Evolutionary conservation across 106 monocot species (phyloP), one percentile per base, ranked within the genome.

Genomic region (Dioscorea zingiberensis): DNA sequence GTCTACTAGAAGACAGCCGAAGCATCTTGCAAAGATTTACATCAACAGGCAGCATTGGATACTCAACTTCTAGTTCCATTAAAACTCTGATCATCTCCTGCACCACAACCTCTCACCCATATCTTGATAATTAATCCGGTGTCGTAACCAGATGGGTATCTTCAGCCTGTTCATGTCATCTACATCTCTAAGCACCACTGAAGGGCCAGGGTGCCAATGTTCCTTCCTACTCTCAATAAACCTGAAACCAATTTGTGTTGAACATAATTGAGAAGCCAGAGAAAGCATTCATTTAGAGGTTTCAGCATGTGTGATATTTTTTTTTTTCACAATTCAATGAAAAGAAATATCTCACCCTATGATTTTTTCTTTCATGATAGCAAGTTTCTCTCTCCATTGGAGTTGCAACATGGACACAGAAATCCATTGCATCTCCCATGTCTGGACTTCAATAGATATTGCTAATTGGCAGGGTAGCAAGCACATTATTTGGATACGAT

Each of bases 401-500:
- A 76, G 91, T 95, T 13, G 87, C 80, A 63, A 87, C 78, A 60
- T 87, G 87, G 73, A 91, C 67, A 71, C 77, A 84, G 64, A 95
- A 95, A 64, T 95, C 91, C 29, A 95, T 81, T 10, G 81, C 45
- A 22, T 95, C 94, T 15, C 83, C 83, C 94, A 91, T 91, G 73
- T 95, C 94, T 29, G 91, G 87, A 64, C 94, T 95, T 55, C 94
- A 60, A 48, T 88, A 95, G 54, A 44, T 81, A 55, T 95, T 95
- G 60, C 76, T 66, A n/a, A 95, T 95, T 10, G 78, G 69, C 55
- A 66, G 58, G 19, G 74, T 74, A 32, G 87, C 75, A 15, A 95
- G 81, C 57, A 79, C 63, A 27, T 30, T 81, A 27, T 95, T 95
- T 6, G 91, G 94, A 73, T 88, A 95, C 25, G 73, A 72, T 29